phyloP scores from a whole-genome alignment of 2,329 filamentous ascomycete genomes.

The Macroventuria anomochaeta region DNA sequence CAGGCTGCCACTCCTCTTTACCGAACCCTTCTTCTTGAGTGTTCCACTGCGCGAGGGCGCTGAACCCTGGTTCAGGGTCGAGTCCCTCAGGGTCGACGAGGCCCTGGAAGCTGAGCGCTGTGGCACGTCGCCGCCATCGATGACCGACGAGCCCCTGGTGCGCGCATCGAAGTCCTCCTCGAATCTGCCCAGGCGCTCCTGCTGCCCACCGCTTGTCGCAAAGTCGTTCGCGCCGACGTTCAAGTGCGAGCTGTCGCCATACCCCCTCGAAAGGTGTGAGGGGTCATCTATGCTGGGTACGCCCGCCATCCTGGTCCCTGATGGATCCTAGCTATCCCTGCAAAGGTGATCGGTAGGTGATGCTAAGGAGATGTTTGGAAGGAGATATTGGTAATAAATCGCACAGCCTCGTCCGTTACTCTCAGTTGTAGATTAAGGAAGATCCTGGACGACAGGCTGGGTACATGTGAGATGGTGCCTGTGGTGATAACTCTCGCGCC shows the following conservation, averaged over 20 bases:
- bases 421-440: neutral
- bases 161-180: constrained; percentile 75
- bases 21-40: constrained; percentile 84
- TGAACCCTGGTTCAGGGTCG: constrained; percentile 52
- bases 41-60: constrained; percentile 70
- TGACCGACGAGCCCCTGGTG: constrained; percentile 69
- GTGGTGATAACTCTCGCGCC: constrained; percentile 8
- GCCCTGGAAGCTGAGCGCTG: constrained; percentile 68
- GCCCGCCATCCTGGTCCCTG: constrained; percentile 40
- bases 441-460: neutral
- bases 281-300: constrained; percentile 48
- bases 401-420: neutral
- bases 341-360: constrained; percentile 23
- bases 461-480: constrained; percentile 10
- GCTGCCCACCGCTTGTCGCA: constrained; percentile 38
- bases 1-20: constrained; percentile 75
- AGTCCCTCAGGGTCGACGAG: constrained; percentile 39
- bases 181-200: constrained; percentile 59
- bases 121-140: constrained; percentile 61
- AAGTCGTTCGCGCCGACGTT: constrained; percentile 48
- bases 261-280: constrained; percentile 45
- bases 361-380: neutral
- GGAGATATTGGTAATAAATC: neutral
- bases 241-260: constrained; percentile 37
- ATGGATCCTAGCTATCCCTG: constrained; percentile 24